Evolutionary conservation across 106 monocot species (phyloP).

Genomic region (Apostasia ramifera): DNA sequence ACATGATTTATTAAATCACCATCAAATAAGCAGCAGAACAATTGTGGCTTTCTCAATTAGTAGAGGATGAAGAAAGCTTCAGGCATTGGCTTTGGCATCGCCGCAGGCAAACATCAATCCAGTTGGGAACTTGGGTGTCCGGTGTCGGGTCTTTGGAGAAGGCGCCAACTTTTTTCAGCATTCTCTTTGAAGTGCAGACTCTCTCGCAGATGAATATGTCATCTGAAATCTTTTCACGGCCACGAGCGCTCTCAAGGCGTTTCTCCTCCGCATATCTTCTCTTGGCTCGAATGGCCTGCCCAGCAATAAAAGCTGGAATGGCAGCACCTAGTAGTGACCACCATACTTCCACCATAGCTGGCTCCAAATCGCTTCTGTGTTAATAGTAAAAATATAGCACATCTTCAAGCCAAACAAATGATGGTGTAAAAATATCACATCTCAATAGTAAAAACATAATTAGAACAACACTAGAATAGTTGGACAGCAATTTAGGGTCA

Average conservation of each 20-base stretch:
- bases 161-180: conserved; percentile 94
- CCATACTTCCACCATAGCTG: conserved; percentile 67
- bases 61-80: conserved; percentile 56
- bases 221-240: conserved; percentile 82
- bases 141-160: conserved; percentile 95
- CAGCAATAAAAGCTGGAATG: conserved; percentile 68
- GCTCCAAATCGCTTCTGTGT: no score
- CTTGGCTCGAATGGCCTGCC: conserved; percentile 63
- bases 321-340: conserved; percentile 82
- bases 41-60: not conserved
- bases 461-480: no score
- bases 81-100: conserved; percentile 91
- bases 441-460: no score
- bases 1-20: no score
- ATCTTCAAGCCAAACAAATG: no score
- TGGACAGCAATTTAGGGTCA: no score
- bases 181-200: conserved; percentile 91
- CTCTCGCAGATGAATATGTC: conserved; percentile 94
- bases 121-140: conserved; percentile 89
- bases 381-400: no score
- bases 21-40: no score
- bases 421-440: no score
- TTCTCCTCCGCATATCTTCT: conserved; percentile 61
- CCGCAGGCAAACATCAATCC: conserved; percentile 94
- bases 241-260: conserved; percentile 58